Percentiles rank a stretch among this genome's conserved stretches.
These are phyloP conservation scores for Fusarium paranaense DNA, from an alignment of 2,329 filamentous ascomycete genomes.

Conservation along the genomic window DNA sequence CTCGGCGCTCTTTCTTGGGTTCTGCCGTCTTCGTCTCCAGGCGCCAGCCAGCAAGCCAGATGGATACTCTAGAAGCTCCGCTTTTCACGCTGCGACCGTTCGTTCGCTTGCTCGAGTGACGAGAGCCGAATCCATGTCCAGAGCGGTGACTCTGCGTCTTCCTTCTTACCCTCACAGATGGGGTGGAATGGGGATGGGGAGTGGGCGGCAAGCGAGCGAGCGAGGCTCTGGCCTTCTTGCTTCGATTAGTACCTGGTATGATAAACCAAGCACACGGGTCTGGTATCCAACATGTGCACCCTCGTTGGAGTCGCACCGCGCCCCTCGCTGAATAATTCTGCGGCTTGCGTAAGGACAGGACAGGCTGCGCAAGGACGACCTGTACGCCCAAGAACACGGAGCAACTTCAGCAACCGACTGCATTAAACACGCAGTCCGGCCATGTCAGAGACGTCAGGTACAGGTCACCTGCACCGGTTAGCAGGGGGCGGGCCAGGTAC, in stretches of 20 bases:
- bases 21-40: constrained; percentile 10
- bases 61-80: constrained; percentile 16
- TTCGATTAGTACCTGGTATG: constrained; percentile 2
- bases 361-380: background rate
- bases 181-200: constrained; percentile 9
- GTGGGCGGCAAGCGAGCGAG: constrained; percentile 18
- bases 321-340: constrained; percentile 33
- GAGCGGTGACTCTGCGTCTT: constrained; percentile 28
- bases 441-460: constrained; percentile 50
- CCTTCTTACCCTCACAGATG: background rate
- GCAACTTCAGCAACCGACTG: background rate
- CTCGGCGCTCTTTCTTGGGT: constrained; percentile 2
- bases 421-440: constrained; percentile 16
- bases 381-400: background rate
- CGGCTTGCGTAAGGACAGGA: background rate
- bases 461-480: constrained; percentile 52
- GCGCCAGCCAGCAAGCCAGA: constrained; percentile 23
- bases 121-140: background rate
- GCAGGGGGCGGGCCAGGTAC: constrained; percentile 50
- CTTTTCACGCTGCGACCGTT: constrained; percentile 33
- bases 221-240: background rate
- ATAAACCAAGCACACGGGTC: constrained; percentile 29
- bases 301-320: constrained; percentile 24
- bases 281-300: constrained; percentile 17
- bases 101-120: background rate